Percentiles rank a stretch among this genome's conserved stretches.
These are phyloP conservation scores for Haplosporangium gracile DNA, from an alignment of 192 early-diverging fungal species.

Conservation along the genomic window DNA sequence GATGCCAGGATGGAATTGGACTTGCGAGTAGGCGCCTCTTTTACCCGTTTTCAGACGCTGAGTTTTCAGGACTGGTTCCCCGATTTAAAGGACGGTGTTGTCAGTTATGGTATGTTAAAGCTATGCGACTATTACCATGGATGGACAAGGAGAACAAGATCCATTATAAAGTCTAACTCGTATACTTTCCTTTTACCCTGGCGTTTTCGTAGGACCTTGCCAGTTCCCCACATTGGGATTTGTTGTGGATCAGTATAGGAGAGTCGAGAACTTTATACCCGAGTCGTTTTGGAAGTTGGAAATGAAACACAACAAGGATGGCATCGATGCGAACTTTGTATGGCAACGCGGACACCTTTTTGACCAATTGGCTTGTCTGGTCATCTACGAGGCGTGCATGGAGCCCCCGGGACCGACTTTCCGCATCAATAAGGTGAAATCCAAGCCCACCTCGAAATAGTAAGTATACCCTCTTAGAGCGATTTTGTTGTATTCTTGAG, in stretches of 20 bases:
- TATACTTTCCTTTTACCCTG: not conserved
- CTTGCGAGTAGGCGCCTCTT: conserved; percentile 90
- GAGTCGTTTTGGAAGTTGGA: conserved; percentile 94
- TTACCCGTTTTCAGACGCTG: conserved; percentile 94
- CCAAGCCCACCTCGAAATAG: conserved; percentile 86
- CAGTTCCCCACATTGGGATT: conserved; percentile 98
- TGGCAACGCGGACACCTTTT: conserved; percentile 86
- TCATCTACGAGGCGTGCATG: conserved; percentile 83
- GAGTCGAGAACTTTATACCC: conserved; percentile 83
- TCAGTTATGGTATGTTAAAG: conserved; percentile 82
- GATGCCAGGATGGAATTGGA: conserved; percentile 90
- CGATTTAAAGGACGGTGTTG: conserved; percentile 64
- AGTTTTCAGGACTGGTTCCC: conserved; percentile 68
- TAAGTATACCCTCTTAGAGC: conserved; percentile 22
- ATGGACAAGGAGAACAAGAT: not conserved
- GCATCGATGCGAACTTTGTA: conserved; percentile 68
- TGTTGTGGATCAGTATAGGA: conserved; percentile 88
- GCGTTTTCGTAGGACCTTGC: conserved; percentile 76
- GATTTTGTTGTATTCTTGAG: not conserved
- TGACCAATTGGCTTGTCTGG: conserved; percentile 76
- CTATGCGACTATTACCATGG: not conserved
- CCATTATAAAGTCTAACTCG: not conserved
- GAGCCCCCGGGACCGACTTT: conserved; percentile 62
- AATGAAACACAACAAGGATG: conserved; percentile 67
- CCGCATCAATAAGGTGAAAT: conserved; percentile 67